These are phyloP conservation scores for Ramalina peruviana DNA, from an alignment of 495 filamentous ascomycete species.

Conservation along the genomic window DNA sequence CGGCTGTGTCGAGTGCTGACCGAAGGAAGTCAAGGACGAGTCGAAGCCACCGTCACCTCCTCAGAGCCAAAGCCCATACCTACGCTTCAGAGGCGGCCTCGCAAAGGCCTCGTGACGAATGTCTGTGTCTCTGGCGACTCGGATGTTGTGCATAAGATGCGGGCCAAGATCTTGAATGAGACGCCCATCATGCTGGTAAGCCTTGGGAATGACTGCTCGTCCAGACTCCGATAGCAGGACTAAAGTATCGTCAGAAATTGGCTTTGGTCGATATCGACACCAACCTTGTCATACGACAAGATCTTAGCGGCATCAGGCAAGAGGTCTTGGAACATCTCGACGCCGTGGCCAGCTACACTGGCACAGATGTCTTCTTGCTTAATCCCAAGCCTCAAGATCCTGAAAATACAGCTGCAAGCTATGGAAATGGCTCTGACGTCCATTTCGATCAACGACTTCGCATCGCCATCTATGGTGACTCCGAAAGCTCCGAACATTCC, in stretches of 20 bases:
- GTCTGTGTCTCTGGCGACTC: slow-evolving; percentile 77
- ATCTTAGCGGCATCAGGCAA: slow-evolving; percentile 47
- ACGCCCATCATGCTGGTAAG: slow-evolving; percentile 79
- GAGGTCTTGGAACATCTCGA: slow-evolving; percentile 76
- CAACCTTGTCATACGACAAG: slow-evolving; percentile 64
- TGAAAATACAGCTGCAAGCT: slow-evolving; percentile 42
- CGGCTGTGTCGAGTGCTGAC: slow-evolving; percentile 66
- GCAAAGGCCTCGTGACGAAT: slow-evolving; percentile 68
- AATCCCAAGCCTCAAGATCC: slow-evolving; percentile 54
- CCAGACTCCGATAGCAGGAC: slow-evolving; percentile 16
- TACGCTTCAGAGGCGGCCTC: slow-evolving; percentile 46
- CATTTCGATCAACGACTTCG: slow-evolving; percentile 68
- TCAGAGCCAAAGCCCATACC: slow-evolving; percentile 66
- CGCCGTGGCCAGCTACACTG: slow-evolving; percentile 67
- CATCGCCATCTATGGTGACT: slow-evolving; percentile 86
- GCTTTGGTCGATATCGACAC: slow-evolving; percentile 86
- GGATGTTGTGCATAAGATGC: slow-evolving; percentile 70
- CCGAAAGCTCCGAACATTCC: slow-evolving; percentile 89
- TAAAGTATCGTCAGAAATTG: slow-evolving; percentile 49
- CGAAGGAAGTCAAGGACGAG: slow-evolving; percentile 47
- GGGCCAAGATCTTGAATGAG: slow-evolving; percentile 71
- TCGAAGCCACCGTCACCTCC: slow-evolving; percentile 71
- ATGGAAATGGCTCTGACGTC: slow-evolving; percentile 52
- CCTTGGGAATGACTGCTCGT: slow-evolving; percentile 2
- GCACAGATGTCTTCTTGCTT: slow-evolving; percentile 90